phyloP scores from a whole-genome alignment of 2,329 filamentous ascomycete genomes.

The Phaeosphaeria sp. region DNA sequence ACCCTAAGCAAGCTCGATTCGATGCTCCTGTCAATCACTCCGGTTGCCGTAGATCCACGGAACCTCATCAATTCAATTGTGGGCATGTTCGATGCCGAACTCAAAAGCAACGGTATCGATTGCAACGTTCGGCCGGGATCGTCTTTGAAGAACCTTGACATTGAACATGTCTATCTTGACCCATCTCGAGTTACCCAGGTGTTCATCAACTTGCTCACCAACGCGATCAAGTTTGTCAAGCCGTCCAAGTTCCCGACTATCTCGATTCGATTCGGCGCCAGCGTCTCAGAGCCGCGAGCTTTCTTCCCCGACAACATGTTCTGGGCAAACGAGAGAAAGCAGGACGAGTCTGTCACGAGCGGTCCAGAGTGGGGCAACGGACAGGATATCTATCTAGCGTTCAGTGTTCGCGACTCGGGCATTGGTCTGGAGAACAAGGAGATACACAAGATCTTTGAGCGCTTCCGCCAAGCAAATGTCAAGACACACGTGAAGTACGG shows the following conservation, averaged over 20 bases:
- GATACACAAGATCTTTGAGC: constrained; percentile 47
- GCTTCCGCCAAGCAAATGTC: constrained; percentile 45
- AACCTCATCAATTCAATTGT: constrained; percentile 47
- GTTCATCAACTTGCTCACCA: constrained; percentile 77
- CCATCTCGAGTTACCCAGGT: constrained; percentile 67
- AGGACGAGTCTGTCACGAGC: constrained; percentile 29
- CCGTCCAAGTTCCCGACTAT: constrained; percentile 44
- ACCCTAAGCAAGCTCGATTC: constrained; percentile 56
- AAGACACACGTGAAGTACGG: constrained; percentile 52
- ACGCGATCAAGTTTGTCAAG: constrained; percentile 53
- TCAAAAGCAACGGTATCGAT: constrained; percentile 40
- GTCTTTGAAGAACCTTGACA: constrained; percentile 43
- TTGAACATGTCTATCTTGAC: constrained; percentile 52
- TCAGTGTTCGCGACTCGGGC: constrained; percentile 50
- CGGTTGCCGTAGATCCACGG: constrained; percentile 47
- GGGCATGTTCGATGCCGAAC: constrained; percentile 49
- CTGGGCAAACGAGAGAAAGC: constrained; percentile 36
- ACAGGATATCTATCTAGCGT: constrained; percentile 48
- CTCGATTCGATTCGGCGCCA: constrained; percentile 48
- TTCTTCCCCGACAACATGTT: constrained; percentile 39
- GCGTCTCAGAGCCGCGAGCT: constrained; percentile 24
- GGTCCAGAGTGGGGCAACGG: constrained; percentile 47
- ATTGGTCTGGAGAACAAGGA: constrained; percentile 50
- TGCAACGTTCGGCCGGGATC: constrained; percentile 43
- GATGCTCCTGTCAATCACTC: constrained; percentile 52